A percentile compares a stretch with the other conserved stretches of the same genome.
Evolutionary conservation across 108 stramenopile species (phyloP).

Genomic region (Nitzschia putrida): DNA sequence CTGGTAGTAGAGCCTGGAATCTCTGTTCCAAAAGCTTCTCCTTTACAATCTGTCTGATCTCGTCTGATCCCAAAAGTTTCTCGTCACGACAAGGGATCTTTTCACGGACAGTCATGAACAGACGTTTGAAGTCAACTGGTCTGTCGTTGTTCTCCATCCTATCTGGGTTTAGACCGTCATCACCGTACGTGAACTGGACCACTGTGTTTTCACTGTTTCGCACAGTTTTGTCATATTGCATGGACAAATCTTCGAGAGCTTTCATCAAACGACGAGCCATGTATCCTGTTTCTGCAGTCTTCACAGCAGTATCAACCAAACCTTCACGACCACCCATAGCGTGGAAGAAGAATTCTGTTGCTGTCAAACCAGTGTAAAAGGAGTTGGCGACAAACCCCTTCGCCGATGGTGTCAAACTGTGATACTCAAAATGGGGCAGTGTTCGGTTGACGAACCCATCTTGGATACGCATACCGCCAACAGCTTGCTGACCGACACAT

Average conservation of each 20-base stretch:
- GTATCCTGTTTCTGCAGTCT: constrained; percentile 99
- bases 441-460: constrained; percentile 97
- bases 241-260: constrained; percentile 93
- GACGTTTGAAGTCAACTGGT: constrained; percentile 82
- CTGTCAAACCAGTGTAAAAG: constrained; percentile 95
- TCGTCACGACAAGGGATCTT: constrained; percentile 62
- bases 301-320: constrained; percentile 98
- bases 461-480: constrained; percentile 96
- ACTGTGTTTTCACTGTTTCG: constrained; percentile 95
- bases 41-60: constrained; percentile 53
- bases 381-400: constrained; percentile 98
- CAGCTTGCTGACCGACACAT: constrained; percentile 98
- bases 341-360: constrained; percentile 99
- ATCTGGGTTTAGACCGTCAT: constrained; percentile 94
- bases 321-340: constrained; percentile 99
- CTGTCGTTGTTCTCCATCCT: constrained; percentile 93
- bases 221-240: constrained; percentile 95
- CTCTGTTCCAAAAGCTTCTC: constrained; percentile 45
- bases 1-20: constrained; percentile 72
- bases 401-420: constrained; percentile 90
- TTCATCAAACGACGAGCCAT: constrained; percentile 99
- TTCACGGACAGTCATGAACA: constrained; percentile 63
- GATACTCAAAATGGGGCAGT: constrained; percentile 86
- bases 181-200: constrained; percentile 97
- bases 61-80: constrained; percentile 38